Conservation (phyloP, 2,329 filamentous ascomycete species). For the Sporothrix humicola region DNA sequence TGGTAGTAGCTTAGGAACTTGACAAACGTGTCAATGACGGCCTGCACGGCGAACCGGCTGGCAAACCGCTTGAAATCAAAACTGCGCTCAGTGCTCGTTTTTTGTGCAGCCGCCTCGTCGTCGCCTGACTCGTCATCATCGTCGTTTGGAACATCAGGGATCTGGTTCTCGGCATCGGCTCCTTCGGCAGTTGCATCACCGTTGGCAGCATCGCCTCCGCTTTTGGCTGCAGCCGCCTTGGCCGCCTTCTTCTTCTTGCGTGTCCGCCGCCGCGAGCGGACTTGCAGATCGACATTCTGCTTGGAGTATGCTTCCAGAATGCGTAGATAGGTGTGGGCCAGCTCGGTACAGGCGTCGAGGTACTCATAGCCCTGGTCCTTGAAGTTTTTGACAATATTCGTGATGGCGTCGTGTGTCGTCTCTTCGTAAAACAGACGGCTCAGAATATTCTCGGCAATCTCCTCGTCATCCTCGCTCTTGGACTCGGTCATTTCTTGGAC, state of each 20-base stretch:
- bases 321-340: slow-evolving; percentile 87
- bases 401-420: slow-evolving; percentile 84
- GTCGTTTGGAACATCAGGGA: slow-evolving; percentile 57
- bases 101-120: slow-evolving; percentile 73
- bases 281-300: slow-evolving; percentile 90
- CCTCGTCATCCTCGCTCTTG: slow-evolving; percentile 86
- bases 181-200: slow-evolving; percentile 45
- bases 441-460: slow-evolving; percentile 96
- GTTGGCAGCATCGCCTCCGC: slow-evolving; percentile 37
- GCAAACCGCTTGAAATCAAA: slow-evolving; percentile 91
- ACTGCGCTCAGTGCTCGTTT: slow-evolving; percentile 78
- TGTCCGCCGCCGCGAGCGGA: slow-evolving; percentile 78
- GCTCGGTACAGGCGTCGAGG: slow-evolving; percentile 87
- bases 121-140: slow-evolving; percentile 73
- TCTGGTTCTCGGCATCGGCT: slow-evolving; percentile 64
- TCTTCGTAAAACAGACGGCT: slow-evolving; percentile 99
- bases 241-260: slow-evolving; percentile 74
- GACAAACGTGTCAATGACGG: slow-evolving; percentile 87
- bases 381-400: slow-evolving; percentile 81
- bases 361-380: slow-evolving; percentile 95
- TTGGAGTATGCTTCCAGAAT: slow-evolving; percentile 94
- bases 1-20: slow-evolving; percentile 78
- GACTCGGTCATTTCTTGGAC: slow-evolving; percentile 92
- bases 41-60: slow-evolving; percentile 79
- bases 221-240: slow-evolving; percentile 45